Conservation (phyloP, 2,329 filamentous ascomycete species). For the Geosmithia morbida region DNA sequence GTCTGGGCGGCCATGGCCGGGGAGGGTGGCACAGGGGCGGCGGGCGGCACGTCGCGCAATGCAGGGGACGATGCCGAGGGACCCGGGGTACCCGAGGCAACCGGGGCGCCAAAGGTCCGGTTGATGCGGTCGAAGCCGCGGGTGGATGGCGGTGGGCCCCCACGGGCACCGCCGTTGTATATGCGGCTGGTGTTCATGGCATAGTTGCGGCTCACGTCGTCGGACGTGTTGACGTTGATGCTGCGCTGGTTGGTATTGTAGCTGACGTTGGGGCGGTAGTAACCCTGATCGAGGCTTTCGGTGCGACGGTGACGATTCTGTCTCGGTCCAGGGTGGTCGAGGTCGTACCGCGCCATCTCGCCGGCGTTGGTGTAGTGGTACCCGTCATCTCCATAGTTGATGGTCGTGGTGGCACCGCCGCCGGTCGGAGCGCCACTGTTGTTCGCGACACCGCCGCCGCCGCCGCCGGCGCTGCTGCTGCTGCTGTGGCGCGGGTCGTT, state of each 20-base stretch:
- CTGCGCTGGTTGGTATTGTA: constrained; percentile 29
- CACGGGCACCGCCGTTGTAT: constrained; percentile 19
- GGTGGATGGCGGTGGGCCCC: constrained; percentile 52
- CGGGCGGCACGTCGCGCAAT: constrained; percentile 19
- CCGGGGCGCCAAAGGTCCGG: constrained; percentile 19
- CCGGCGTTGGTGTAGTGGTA: constrained; percentile 51
- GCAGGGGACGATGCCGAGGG: constrained; percentile 20
- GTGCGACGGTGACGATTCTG: constrained; percentile 24
- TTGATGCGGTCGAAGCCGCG: constrained; percentile 58
- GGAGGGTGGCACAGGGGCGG: constrained; percentile 24
- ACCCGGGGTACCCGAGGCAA: constrained; percentile 16
- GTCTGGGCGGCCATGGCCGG: constrained; percentile 10
- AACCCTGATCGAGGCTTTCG: constrained; percentile 40
- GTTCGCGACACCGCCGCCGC: constrained; percentile 46
- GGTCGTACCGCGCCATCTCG: constrained; percentile 46
- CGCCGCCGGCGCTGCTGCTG: constrained; percentile 35
- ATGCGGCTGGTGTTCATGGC: constrained; percentile 17
- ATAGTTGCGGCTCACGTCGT: constrained; percentile 28
- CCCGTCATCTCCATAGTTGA: constrained; percentile 42
- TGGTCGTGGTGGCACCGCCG: constrained; percentile 13
- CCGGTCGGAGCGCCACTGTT: constrained; percentile 38
- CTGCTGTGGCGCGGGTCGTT: constrained; percentile 26
- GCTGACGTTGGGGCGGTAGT: constrained; percentile 40
- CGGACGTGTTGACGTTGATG: constrained; percentile 29
- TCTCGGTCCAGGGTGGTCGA: constrained; percentile 30